Evolutionary conservation across 371 early-diverging fungal species (phyloP), one percentile per base, ranked within the genome.

Genomic region (Choanephora cucurbitarum): DNA sequence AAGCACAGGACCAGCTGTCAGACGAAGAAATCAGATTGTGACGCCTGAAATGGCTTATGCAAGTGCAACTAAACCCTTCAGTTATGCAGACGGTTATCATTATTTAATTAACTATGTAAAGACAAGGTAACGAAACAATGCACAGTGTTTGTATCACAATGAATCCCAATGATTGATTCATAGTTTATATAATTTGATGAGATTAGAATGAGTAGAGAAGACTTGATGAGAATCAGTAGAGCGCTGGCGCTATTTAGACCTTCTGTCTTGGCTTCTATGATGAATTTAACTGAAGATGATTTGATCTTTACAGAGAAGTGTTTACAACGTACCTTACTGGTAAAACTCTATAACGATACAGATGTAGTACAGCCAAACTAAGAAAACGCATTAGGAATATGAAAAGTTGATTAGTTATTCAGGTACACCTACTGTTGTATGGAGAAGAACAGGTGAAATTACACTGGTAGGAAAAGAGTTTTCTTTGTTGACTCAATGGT

Each of bases 261-360:
- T 21, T 90, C 91, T 11, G 91, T 94, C 54, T 90, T 96, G 55
- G 92, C 94, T 5, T 82, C 91, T 52, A 90, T 94, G 79, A 91
- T 91, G 87, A 89, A 92, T 64, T 74, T 96, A 54, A 91, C 93
- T 1, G 90, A 90, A 50, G 93, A 94, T 53, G 96, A 96, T 66
- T 74, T 96, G 67, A 75, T 94, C 13, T 94, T 94, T 62, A 92
- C 93, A 82, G 96, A 96, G 70, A 92, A 94, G 67, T 92, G 94
- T 68, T 87, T 96, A 57, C 95, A 94, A 66, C 65, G 65, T 57
- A 64, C 60, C 17, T 44, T 60, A 7, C 31, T 64, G 22, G 59
- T 60, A 33, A 28, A 40, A 19, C 10, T 23, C 15, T 18, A 33
- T 15, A 44, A 19, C 5, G 32, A 40, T 44, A 22, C 21, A 11